Evolutionary conservation across 2,329 filamentous ascomycete species (phyloP).

Genomic region (Ceratocystiopsis minuta): DNA sequence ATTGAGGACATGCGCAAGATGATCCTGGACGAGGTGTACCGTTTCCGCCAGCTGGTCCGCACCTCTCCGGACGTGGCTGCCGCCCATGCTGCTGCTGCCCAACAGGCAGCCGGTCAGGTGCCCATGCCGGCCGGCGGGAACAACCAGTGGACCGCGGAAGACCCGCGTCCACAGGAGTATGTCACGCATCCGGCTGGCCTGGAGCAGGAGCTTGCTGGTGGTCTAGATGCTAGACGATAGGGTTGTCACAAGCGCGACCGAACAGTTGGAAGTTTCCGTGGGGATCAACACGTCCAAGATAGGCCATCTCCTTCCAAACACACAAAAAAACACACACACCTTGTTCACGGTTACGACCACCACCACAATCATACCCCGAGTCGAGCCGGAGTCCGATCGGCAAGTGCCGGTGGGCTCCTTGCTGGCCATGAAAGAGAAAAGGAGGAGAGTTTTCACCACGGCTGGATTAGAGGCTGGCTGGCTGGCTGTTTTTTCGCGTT

Average conservation of each 20-base stretch:
- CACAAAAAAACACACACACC: no score
- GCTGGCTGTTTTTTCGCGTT: no score
- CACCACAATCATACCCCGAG: no score
- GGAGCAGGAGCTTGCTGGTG: constrained; percentile 41
- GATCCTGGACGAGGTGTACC: constrained; percentile 86
- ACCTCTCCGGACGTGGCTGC: constrained; percentile 25
- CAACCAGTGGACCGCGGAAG: constrained; percentile 39
- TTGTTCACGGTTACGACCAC: no score
- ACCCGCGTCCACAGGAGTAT: constrained; percentile 43
- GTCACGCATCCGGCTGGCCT: constrained; percentile 28
- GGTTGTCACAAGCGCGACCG: not conserved
- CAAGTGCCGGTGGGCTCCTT: no score
- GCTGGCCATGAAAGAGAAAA: no score
- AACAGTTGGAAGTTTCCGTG: no score
- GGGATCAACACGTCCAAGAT: no score
- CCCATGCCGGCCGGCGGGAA: constrained; percentile 30
- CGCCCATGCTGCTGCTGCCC: constrained; percentile 8
- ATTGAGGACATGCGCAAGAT: constrained; percentile 89
- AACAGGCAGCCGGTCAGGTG: constrained; percentile 23
- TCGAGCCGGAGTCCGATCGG: no score
- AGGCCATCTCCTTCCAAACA: no score
- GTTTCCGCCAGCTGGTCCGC: constrained; percentile 53
- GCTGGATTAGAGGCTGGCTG: no score
- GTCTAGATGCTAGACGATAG: constrained; percentile 31
- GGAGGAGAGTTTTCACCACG: no score